Evolutionary conservation across 768 basidiomycete species (phyloP).

Genomic region (Mycena rosella): DNA sequence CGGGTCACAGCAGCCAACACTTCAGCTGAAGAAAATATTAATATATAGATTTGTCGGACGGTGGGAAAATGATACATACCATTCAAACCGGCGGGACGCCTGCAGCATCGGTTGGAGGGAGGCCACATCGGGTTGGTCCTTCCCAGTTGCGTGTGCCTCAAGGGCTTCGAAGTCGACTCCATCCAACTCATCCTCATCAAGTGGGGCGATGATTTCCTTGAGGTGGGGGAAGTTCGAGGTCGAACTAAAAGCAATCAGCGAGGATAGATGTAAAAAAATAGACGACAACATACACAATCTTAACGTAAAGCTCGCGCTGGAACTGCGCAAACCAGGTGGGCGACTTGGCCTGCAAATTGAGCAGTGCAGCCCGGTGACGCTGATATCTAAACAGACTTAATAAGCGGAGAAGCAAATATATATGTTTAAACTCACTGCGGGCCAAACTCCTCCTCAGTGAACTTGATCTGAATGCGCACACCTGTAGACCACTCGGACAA

Average conservation of each 20-base stretch:
- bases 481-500: not conserved
- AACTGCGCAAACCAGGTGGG: constrained; percentile 14
- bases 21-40: not conserved
- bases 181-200: constrained; percentile 5
- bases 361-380: not conserved
- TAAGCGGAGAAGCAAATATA: not conserved
- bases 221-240: constrained; percentile 16
- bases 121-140: not conserved
- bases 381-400: not conserved
- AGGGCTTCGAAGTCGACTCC: constrained; percentile 16
- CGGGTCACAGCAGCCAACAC: not conserved
- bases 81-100: not conserved
- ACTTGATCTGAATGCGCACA: constrained; percentile 4
- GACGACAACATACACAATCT: constrained; percentile 6
- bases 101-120: not conserved
- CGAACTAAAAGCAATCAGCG: not conserved
- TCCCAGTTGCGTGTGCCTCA: not conserved
- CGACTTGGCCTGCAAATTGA: not conserved
- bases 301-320: constrained; percentile 9
- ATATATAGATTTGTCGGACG: not conserved
- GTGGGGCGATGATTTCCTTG: not conserved
- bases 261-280: not conserved
- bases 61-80: not conserved
- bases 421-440: not conserved
- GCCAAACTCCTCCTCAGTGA: constrained; percentile 1